Conservation (phyloP, 2,329 filamentous ascomycete genomes). For the Achaetomium macrosporum region DNA sequence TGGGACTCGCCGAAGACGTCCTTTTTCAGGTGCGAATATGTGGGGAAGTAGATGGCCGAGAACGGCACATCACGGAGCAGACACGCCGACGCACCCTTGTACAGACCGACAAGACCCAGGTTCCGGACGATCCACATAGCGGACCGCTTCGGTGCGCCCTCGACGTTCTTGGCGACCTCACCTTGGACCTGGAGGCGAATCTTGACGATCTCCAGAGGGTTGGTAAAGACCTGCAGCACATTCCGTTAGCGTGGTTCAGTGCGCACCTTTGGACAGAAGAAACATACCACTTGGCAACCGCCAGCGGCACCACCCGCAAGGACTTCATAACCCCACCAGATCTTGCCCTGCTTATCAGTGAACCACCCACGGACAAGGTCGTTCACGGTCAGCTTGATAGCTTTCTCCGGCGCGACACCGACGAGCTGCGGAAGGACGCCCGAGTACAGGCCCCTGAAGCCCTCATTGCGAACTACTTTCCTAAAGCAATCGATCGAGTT, state of each 20-base stretch:
- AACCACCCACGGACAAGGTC: conserved; percentile 77
- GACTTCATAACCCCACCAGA: conserved; percentile 66
- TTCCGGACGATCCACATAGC: conserved; percentile 98
- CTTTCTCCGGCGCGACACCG: conserved; percentile 97
- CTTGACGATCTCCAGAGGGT: conserved; percentile 98
- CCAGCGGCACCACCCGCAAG: conserved; percentile 85
- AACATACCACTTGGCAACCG: conserved; percentile 88
- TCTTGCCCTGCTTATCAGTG: conserved; percentile 67
- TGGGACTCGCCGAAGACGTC: conserved; percentile 88
- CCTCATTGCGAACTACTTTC: conserved; percentile 92
- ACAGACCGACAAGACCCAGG: conserved; percentile 85
- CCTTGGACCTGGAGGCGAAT: conserved; percentile 97
- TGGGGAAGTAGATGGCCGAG: conserved; percentile 97
- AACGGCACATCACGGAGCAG: conserved; percentile 94
- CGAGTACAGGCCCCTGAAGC: conserved; percentile 83
- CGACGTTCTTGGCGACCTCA: conserved; percentile 82
- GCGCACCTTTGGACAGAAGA: neutral
- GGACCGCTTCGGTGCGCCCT: conserved; percentile 77
- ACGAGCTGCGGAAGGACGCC: conserved; percentile 92
- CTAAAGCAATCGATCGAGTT: conserved; percentile 93
- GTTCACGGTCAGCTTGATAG: conserved; percentile 98
- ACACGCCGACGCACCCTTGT: conserved; percentile 94
- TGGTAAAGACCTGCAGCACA: conserved; percentile 75
- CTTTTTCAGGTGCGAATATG: conserved; percentile 89
- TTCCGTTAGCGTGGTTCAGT: conserved; percentile 2